A percentile compares a stretch with the other conserved stretches of the same genome.
Evolutionary conservation across 352 stramenopile genomes (phyloP).

Genomic region (Globisporangium carolinianum): DNA sequence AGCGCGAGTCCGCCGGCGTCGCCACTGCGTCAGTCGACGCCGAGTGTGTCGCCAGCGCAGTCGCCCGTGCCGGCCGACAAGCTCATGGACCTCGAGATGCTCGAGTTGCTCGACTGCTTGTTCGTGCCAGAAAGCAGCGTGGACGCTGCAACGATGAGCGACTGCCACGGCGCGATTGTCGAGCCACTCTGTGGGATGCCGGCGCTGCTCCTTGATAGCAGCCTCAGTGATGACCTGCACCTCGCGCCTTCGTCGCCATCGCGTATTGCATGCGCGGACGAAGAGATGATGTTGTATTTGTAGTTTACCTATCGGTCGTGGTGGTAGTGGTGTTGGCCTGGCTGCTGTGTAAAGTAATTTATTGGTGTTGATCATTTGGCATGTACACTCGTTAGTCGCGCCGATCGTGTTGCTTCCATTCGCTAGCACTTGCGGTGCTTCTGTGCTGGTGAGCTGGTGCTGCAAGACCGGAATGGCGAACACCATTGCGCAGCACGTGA

Average conservation of each 20-base stretch:
- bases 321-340: no score
- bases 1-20: not conserved
- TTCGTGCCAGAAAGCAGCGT: conserved; percentile 2
- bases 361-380: no score
- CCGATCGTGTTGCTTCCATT: no score
- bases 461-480: no score
- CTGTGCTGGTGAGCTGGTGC: no score
- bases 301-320: no score
- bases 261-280: no score
- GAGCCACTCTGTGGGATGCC: not conserved
- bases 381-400: no score
- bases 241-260: not conserved
- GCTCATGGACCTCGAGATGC: conserved; percentile 13
- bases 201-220: not conserved
- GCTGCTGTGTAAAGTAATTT: no score
- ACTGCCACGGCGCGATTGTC: not conserved
- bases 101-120: conserved; percentile 15
- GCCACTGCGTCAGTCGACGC: not conserved
- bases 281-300: no score
- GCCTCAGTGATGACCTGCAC: not conserved
- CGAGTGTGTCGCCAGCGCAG: not conserved
- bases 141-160: not conserved
- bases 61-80: conserved; percentile 5
- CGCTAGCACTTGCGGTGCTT: no score
- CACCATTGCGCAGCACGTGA: no score